These are phyloP conservation scores for Nakaseomyces uthaithaninus DNA, from an alignment of 1,139 yeast genomes.

Conservation along the genomic window DNA sequence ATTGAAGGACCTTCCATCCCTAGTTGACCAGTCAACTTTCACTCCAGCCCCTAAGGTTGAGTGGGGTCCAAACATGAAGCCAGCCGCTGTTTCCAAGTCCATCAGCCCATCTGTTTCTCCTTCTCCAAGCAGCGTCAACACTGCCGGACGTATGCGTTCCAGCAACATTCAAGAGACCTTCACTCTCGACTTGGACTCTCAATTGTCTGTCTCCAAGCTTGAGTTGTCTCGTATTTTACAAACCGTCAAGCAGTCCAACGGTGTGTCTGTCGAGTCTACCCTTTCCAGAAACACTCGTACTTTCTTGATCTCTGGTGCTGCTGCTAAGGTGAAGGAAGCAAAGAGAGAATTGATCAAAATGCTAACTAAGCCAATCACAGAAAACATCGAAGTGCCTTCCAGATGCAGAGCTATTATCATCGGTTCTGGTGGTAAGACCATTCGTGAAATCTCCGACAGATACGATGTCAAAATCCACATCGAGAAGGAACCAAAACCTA, in stretches of 20 bases:
- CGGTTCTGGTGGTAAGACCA: constrained; percentile 80
- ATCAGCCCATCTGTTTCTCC: constrained; percentile 26
- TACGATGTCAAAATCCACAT: constrained; percentile 67
- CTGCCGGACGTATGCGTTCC: constrained; percentile 34
- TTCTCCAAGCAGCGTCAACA: constrained; percentile 16
- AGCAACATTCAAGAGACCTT: constrained; percentile 64
- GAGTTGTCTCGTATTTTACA: constrained; percentile 61
- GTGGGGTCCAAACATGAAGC: constrained; percentile 42
- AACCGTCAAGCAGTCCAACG: constrained; percentile 50
- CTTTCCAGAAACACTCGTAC: constrained; percentile 73
- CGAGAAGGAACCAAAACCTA: constrained; percentile 39
- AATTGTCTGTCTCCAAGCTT: constrained; percentile 51
- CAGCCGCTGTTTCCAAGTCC: constrained; percentile 34
- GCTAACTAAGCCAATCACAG: constrained; percentile 65
- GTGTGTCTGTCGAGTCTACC: constrained; percentile 76
- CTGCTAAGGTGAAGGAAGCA: constrained; percentile 61
- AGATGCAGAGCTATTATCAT: constrained; percentile 72
- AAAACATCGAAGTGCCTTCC: constrained; percentile 64
- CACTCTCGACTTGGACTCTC: constrained; percentile 59
- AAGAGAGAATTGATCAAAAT: constrained; percentile 69
- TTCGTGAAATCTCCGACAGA: constrained; percentile 68
- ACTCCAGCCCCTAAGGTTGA: constrained; percentile 31
- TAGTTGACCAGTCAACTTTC: constrained; percentile 45
- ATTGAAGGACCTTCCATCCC: constrained; percentile 63
- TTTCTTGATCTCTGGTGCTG: constrained; percentile 73